Percentiles rank a stretch among this genome's conserved stretches.
Conservation (phyloP, 441 rosid genomes). For the Mallotus japonicus region DNA sequence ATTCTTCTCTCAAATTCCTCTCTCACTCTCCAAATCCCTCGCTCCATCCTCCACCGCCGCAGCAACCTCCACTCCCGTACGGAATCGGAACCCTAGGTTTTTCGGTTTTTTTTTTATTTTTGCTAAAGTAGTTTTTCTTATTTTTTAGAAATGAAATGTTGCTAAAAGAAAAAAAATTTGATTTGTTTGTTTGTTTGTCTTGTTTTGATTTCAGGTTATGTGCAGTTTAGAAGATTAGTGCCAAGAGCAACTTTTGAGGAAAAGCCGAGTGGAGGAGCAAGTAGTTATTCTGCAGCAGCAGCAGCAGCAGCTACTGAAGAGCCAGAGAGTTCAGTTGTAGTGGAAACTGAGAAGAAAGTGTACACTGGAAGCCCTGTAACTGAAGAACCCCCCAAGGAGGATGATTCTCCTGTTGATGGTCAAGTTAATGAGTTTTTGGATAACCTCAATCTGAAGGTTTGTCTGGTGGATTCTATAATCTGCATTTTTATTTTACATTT, state of each 20-base stretch:
- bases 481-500: too few relatives aligned
- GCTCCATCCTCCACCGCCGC: conserved; percentile 13
- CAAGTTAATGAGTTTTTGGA: conserved; percentile 49
- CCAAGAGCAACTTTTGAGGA: conserved; percentile 62
- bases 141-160: neutral
- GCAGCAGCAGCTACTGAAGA: conserved; percentile 35
- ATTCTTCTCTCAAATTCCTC: conserved; percentile 5
- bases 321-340: conserved; percentile 25
- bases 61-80: conserved; percentile 38
- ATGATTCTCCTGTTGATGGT: conserved; percentile 33
- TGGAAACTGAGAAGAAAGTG: conserved; percentile 36
- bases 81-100: conserved; percentile 31
- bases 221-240: conserved; percentile 24
- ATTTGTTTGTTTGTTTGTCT: neutral
- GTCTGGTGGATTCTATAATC: neutral
- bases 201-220: conserved; percentile 25
- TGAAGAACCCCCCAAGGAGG: conserved; percentile 28
- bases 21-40: conserved; percentile 20
- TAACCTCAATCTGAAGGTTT: conserved; percentile 48
- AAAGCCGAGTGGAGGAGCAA: conserved; percentile 26
- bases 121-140: neutral
- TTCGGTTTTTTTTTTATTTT: too few relatives aligned
- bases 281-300: conserved; percentile 18
- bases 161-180: neutral
- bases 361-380: conserved; percentile 27